phyloP scores from a whole-genome alignment of 495 filamentous ascomycete species.

The Hyaloscypha variabilis region DNA sequence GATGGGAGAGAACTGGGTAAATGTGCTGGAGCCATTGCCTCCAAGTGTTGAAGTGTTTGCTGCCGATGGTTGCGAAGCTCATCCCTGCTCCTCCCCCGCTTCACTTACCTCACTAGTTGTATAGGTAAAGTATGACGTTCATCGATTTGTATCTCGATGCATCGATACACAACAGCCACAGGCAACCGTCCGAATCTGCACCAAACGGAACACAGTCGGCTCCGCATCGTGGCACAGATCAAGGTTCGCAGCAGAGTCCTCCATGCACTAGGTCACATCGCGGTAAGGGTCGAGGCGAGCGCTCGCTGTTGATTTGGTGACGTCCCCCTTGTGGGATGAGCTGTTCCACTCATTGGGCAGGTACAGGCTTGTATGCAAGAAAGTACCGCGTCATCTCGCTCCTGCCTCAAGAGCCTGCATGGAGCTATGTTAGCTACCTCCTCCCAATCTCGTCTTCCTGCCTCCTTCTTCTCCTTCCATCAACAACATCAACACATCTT shows the following conservation, averaged over 20 bases:
- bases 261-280: not conserved
- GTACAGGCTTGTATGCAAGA: not conserved
- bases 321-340: not conserved
- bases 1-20: no score
- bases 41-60: not conserved
- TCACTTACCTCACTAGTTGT: not conserved
- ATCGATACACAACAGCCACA: not conserved
- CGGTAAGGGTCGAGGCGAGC: not conserved
- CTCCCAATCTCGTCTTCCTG: conserved; percentile 10
- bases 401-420: not conserved
- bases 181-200: not conserved
- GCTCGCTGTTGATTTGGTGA: not conserved
- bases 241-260: not conserved
- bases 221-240: not conserved
- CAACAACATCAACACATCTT: conserved; percentile 11
- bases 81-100: not conserved
- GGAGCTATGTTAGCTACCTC: not conserved
- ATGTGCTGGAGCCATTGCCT: no score
- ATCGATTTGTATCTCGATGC: not conserved
- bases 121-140: not conserved
- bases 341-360: conserved; percentile 11
- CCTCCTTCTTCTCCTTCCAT: not conserved
- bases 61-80: not conserved
- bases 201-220: not conserved
- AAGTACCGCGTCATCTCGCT: conserved; percentile 14